Conservation (phyloP, 139 green algal genomes). For the Micractinium conductrix region DNA sequence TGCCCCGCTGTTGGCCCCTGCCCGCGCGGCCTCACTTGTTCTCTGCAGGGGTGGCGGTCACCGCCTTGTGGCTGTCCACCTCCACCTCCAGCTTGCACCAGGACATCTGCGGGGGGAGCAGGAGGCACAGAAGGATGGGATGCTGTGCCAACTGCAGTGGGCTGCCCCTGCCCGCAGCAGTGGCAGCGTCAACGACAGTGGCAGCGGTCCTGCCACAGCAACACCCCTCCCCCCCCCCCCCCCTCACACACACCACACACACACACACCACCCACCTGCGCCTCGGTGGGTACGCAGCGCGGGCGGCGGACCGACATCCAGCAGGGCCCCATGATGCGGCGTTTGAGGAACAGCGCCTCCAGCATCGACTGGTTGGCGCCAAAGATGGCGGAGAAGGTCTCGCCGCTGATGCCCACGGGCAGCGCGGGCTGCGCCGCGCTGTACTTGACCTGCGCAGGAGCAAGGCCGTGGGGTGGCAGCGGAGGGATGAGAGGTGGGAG, state of each 20-base stretch:
- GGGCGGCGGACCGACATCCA: slow-evolving; percentile 83
- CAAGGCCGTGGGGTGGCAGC: neutral
- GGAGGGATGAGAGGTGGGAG: neutral
- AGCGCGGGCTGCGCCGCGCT: slow-evolving; percentile 67
- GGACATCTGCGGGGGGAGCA: slow-evolving; percentile 82
- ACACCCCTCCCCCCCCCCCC: no score
- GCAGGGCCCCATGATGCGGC: slow-evolving; percentile 88
- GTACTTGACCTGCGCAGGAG: slow-evolving; percentile 65
- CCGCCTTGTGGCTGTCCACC: slow-evolving; percentile 67
- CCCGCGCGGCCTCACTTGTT: slow-evolving; percentile 17
- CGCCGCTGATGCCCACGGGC: slow-evolving; percentile 60
- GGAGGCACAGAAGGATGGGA: no score
- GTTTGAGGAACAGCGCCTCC: slow-evolving; percentile 94
- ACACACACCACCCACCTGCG: slow-evolving; percentile 27
- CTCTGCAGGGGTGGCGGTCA: slow-evolving; percentile 37
- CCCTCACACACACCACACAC: no score
- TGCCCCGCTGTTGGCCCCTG: no score
- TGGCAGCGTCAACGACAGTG: no score
- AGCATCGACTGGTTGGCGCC: slow-evolving; percentile 76
- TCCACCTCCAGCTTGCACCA: slow-evolving; percentile 95
- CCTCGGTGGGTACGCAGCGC: slow-evolving; percentile 35
- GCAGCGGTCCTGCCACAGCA: no score
- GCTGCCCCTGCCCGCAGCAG: no score
- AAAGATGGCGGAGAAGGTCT: slow-evolving; percentile 75
- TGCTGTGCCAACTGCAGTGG: no score